phyloP scores from a whole-genome alignment of 2,329 filamentous ascomycete species.

The Cadophora sp. region DNA sequence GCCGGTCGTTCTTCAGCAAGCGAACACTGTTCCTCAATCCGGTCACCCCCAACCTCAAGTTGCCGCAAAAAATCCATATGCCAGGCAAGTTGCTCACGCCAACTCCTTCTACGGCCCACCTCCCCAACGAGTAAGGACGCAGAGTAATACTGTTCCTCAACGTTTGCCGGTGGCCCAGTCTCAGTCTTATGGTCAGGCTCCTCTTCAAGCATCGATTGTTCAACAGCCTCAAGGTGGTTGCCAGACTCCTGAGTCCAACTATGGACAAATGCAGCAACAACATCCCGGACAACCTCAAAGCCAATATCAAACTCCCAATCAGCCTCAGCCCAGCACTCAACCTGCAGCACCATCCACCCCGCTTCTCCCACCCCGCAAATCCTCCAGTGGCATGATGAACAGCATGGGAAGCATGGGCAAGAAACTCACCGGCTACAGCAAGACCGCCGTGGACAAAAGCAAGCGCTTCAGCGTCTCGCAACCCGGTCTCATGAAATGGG shows the following conservation, averaged over 20 bases:
- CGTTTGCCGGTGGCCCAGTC: background rate
- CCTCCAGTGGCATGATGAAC: slow-evolving; percentile 1
- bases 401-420: slow-evolving; percentile 6
- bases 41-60: background rate
- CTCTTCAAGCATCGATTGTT: background rate
- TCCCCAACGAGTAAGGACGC: background rate
- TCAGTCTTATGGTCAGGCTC: background rate
- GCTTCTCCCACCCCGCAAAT: slow-evolving; percentile 15
- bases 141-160: background rate
- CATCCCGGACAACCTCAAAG: background rate
- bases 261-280: no score
- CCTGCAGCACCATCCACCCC: background rate
- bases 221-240: background rate
- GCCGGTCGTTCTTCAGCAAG: background rate
- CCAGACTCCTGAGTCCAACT: background rate
- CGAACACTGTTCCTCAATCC: background rate
- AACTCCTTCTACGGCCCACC: slow-evolving; percentile 8
- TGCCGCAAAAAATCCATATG: background rate
- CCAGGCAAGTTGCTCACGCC: slow-evolving; percentile 7
- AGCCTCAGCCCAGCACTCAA: background rate
- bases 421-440: slow-evolving; percentile 3
- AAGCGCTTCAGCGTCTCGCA: slow-evolving; percentile 15
- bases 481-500: slow-evolving; percentile 19
- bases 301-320: background rate
- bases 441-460: slow-evolving; percentile 3